phyloP scores from a whole-genome alignment of 2,329 filamentous ascomycete species.

The Cytospora piceicola region DNA sequence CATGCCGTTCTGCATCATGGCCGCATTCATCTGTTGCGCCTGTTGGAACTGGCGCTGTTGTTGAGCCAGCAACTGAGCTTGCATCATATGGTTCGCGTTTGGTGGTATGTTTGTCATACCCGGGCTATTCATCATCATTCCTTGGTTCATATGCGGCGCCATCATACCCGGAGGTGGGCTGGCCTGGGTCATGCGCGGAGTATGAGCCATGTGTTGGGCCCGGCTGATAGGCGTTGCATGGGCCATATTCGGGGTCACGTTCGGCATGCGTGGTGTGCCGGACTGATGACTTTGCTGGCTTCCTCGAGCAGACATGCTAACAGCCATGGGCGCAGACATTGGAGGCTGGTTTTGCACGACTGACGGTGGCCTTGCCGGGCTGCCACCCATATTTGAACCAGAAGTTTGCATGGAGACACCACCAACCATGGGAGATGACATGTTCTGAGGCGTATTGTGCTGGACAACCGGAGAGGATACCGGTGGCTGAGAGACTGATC shows the following conservation, averaged over 20 bases:
- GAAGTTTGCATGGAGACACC: conserved; percentile 67
- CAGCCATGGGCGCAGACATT: conserved; percentile 63
- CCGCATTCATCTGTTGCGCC: conserved; percentile 43
- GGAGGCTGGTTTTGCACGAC: conserved; percentile 62
- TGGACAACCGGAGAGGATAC: conserved; percentile 70
- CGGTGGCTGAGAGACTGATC: conserved; percentile 63
- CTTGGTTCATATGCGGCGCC: conserved; percentile 58
- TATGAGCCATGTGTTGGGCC: conserved; percentile 52
- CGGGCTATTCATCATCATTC: conserved; percentile 58
- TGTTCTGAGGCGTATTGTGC: conserved; percentile 66
- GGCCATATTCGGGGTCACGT: conserved; percentile 63
- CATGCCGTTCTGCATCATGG: conserved; percentile 45
- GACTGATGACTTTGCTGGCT: conserved; percentile 69
- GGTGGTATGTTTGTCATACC: conserved; percentile 45
- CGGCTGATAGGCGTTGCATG: conserved; percentile 63
- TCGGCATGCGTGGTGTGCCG: conserved; percentile 65
- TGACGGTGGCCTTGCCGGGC: conserved; percentile 68
- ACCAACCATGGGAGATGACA: conserved; percentile 68
- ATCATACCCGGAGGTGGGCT: conserved; percentile 66
- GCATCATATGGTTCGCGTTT: conserved; percentile 45
- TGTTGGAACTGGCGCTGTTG: conserved; percentile 53
- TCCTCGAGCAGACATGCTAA: conserved; percentile 65
- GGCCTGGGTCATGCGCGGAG: conserved; percentile 65
- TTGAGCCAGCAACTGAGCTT: conserved; percentile 44
- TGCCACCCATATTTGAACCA: conserved; percentile 69